These are phyloP conservation scores for Codiaeum variegatum DNA, from an alignment of 441 rosid genomes.

Conservation along the genomic window DNA sequence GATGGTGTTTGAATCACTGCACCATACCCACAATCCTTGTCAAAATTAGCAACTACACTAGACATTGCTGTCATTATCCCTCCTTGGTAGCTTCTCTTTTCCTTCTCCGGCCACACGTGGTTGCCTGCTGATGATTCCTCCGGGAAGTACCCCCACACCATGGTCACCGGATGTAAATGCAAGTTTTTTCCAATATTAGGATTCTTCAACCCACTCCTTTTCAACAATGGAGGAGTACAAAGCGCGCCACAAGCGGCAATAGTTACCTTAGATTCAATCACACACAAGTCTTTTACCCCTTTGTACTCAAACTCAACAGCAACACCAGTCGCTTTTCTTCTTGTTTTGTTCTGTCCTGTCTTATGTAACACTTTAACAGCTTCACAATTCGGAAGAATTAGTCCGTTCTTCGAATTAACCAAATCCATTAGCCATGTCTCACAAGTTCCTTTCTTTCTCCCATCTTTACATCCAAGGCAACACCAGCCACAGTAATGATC, in stretches of 20 bases:
- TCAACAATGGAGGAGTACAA: slow-evolving; percentile 50
- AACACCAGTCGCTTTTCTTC: slow-evolving; percentile 48
- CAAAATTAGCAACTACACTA: slow-evolving; percentile 31
- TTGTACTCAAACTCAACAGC: slow-evolving; percentile 38
- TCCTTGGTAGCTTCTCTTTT: slow-evolving; percentile 71
- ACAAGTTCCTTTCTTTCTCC: slow-evolving; percentile 58
- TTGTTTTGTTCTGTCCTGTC: slow-evolving; percentile 20
- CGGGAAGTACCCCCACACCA: slow-evolving; percentile 84
- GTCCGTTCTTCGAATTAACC: slow-evolving; percentile 68
- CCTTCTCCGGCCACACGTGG: slow-evolving; percentile 37
- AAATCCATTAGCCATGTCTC: slow-evolving; percentile 86
- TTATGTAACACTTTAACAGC: slow-evolving; percentile 47
- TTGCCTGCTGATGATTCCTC: slow-evolving; percentile 20
- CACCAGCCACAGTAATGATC: slow-evolving; percentile 88
- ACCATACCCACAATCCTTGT: slow-evolving; percentile 44
- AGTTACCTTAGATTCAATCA: slow-evolving; percentile 54
- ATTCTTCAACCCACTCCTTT: slow-evolving; percentile 61
- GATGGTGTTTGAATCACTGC: slow-evolving; percentile 72
- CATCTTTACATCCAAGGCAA: slow-evolving; percentile 77
- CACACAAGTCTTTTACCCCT: slow-evolving; percentile 38
- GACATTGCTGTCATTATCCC: slow-evolving; percentile 90
- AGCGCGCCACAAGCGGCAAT: slow-evolving; percentile 81
- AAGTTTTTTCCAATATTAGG: slow-evolving; percentile 60
- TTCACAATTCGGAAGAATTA: slow-evolving; percentile 64
- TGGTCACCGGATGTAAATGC: slow-evolving; percentile 72